Base-by-base conservation (phyloP, 2,329 filamentous ascomycete genomes). In the Lecanicillium sp. region DNA sequence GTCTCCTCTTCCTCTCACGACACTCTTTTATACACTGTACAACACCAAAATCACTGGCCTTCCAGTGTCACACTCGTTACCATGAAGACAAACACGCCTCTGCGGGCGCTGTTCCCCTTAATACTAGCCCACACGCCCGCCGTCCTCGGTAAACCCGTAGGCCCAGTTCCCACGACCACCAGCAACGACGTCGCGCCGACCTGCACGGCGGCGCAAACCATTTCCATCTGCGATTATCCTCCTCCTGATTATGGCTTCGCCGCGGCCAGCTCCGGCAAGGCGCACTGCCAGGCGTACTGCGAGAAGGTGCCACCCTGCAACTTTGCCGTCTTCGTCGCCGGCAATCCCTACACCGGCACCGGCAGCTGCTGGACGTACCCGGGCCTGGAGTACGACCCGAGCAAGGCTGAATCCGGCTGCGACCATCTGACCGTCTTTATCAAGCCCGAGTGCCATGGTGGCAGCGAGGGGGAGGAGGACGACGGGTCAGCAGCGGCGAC, bases 301-400 rank as follows among this genome's bases (percentile, higher is more conserved):
- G 47, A 52, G 39, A 44, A 42, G 29, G 31, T 57, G 43, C 47
- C 44, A 41, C 55, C 55, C 17, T 58, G 55, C 46, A 44, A 41
- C 46, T 58, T 57, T 43, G 46, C 49, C 38, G 52, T 57, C 44
- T 58, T 56, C 43, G 5, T 14, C 38, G 41, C 49, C 29, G 53
- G 48, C 28, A 56, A 57, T 43, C 54, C 55, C 34, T 29, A 44
- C 40, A 39, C 37, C 3, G 55, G 50, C 46, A 44, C 33, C 29
- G 55, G 55, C 37, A 52, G 45, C 3, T 56, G 55, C 46, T 56
- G 50, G 53, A 27, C 53, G 17, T 57, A 56, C 43, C 54, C 54
- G 2, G 54, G 51, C 22, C 43, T 51, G 44, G 42, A 20, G 15
- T 57, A 45, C 34, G 45, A 56, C 43, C 31, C 42, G 36, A 51